Conservation (phyloP, 2,329 filamentous ascomycete species). For the Epichloe aotearoae region DNA sequence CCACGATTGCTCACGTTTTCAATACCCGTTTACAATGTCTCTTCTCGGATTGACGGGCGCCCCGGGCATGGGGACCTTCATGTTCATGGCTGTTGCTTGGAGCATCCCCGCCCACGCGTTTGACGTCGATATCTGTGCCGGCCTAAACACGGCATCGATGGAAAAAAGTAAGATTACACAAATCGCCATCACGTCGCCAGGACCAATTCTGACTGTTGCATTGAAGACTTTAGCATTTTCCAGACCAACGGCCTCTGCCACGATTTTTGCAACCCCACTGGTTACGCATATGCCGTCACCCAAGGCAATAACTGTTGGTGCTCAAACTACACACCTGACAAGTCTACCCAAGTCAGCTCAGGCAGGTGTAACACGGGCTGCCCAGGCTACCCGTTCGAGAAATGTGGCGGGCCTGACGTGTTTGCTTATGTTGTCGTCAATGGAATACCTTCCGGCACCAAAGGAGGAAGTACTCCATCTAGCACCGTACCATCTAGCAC, state of each 20-base stretch:
- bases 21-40: not conserved
- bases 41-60: not conserved
- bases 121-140: constrained; percentile 21
- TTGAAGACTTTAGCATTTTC: constrained; percentile 37
- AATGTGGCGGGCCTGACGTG: constrained; percentile 48
- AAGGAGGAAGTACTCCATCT: constrained; percentile 13
- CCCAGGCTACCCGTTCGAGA: constrained; percentile 54
- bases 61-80: not conserved
- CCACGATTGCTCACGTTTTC: not conserved
- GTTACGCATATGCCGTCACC: constrained; percentile 56
- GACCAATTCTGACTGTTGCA: constrained; percentile 1
- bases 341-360: constrained; percentile 24
- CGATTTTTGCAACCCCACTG: constrained; percentile 36
- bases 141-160: constrained; percentile 22
- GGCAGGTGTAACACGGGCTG: constrained; percentile 43
- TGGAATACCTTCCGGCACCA: constrained; percentile 43
- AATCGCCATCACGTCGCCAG: too few species aligned
- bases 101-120: constrained; percentile 13
- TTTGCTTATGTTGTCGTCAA: constrained; percentile 53
- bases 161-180: constrained; percentile 17
- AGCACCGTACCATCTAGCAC: constrained; percentile 12
- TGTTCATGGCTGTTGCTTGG: constrained; percentile 15
- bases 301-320: constrained; percentile 60
- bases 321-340: constrained; percentile 50
- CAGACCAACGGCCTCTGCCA: constrained; percentile 61